These are phyloP conservation scores for Candida nanaspora DNA, from an alignment of 805 yeast genomes.

Conservation along the genomic window DNA sequence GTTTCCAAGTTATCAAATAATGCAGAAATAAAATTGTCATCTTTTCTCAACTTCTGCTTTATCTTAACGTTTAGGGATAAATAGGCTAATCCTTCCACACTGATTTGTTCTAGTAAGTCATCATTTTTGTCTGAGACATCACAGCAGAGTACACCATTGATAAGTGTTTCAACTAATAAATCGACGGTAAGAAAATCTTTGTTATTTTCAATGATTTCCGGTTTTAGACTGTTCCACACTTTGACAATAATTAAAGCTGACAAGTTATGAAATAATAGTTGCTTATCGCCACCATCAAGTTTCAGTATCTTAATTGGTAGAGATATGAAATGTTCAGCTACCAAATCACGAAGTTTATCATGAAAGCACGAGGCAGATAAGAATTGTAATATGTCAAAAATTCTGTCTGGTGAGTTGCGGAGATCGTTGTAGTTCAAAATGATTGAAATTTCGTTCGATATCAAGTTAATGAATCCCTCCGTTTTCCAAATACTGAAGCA, in stretches of 20 bases:
- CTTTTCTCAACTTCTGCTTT: slow-evolving; percentile 28
- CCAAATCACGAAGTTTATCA: slow-evolving; percentile 40
- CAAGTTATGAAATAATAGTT: slow-evolving; percentile 11
- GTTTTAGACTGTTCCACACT: slow-evolving; percentile 45
- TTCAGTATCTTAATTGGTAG: slow-evolving; percentile 31
- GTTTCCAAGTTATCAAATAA: slow-evolving; percentile 10
- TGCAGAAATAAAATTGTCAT: slow-evolving; percentile 22
- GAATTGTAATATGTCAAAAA: slow-evolving; percentile 21
- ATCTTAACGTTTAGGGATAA: slow-evolving; percentile 28
- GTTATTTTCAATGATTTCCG: slow-evolving; percentile 20
- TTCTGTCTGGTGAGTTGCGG: slow-evolving; percentile 1
- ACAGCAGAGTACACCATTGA: slow-evolving; percentile 21
- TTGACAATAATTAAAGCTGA: slow-evolving; percentile 45
- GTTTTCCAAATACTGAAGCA: slow-evolving; percentile 14
- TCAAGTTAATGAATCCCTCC: slow-evolving; percentile 10
- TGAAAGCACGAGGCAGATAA: slow-evolving; percentile 43
- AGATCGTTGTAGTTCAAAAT: slow-evolving; percentile 4
- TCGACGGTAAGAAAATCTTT: slow-evolving; percentile 25
- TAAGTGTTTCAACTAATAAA: slow-evolving; percentile 20
- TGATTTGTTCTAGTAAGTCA: background rate
- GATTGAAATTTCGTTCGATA: slow-evolving; percentile 16
- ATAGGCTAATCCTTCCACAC: slow-evolving; percentile 29
- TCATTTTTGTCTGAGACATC: background rate
- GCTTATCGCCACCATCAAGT: slow-evolving; percentile 1
- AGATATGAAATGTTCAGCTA: slow-evolving; percentile 36